Conservation (phyloP, 2,329 filamentous ascomycete species). For the Talaromyces atroroseus region DNA sequence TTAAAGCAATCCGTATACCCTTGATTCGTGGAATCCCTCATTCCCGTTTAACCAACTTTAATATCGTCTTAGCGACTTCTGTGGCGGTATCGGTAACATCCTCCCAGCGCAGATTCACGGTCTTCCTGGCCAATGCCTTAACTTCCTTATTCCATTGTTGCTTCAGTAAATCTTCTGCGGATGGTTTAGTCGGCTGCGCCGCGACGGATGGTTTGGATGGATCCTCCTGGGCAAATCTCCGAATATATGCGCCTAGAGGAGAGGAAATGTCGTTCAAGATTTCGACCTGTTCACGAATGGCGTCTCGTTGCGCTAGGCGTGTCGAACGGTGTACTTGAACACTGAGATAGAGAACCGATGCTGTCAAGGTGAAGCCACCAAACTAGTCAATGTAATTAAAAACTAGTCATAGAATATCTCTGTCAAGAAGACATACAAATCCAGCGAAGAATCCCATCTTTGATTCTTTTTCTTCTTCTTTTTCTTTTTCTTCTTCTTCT, state of each 20-base stretch:
- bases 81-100: slow-evolving; percentile 44
- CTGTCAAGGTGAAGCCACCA: slow-evolving; percentile 69
- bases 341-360: slow-evolving; percentile 66
- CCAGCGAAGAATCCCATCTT: slow-evolving; percentile 68
- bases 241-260: slow-evolving; percentile 31
- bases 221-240: slow-evolving; percentile 20
- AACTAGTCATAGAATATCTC: neutral
- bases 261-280: slow-evolving; percentile 37
- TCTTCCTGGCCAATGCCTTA: slow-evolving; percentile 59
- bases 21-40: slow-evolving; percentile 15
- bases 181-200: slow-evolving; percentile 39
- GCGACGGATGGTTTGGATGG: slow-evolving; percentile 4
- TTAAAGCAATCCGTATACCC: too few species aligned
- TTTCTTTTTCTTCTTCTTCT: too few species aligned
- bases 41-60: slow-evolving; percentile 28
- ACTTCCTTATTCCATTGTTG: slow-evolving; percentile 74
- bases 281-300: slow-evolving; percentile 41
- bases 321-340: slow-evolving; percentile 65
- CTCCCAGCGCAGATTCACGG: slow-evolving; percentile 62
- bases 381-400: slow-evolving; percentile 46
- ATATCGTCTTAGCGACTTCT: slow-evolving; percentile 50
- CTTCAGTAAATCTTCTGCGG: slow-evolving; percentile 63
- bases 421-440: slow-evolving; percentile 53
- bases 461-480: too few species aligned
- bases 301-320: slow-evolving; percentile 46